Base-by-base conservation (phyloP, 768 basidiomycete species). In the Trametes villosa region DNA sequence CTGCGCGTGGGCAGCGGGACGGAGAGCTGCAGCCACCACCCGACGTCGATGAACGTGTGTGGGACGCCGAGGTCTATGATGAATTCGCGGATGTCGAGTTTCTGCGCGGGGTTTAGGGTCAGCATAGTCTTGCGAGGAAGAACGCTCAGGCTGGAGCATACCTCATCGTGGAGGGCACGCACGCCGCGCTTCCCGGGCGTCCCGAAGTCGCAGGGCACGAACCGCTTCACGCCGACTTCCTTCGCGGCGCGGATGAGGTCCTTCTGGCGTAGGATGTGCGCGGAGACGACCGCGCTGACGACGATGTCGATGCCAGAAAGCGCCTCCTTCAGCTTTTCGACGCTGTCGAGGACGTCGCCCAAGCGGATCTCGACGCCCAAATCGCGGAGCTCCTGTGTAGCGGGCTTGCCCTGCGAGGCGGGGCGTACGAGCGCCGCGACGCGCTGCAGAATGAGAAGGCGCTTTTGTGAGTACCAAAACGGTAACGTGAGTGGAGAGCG, bases 41-140 rank as follows among this genome's bases (percentile, higher is more conserved):
- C 73, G n/a, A 71, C 70, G 49, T 73, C 73, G 51, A 75, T 71
- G 60, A 72, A 69, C 12, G 74, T 74, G 53, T 75, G 69, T 1
- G 64, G 59, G 3, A 72, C 54, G 36, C 64, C 68, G 18, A 68
- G 57, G 8, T 63, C 64, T 12, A 64, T 41, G 55, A 74, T 52
- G 53, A 68, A 72, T 7, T 71, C 66, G 29, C 67, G 67, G 22
- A 74, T 68, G 18, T 57, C 65, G 4, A 68, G 63, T 70, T 74
- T 75, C 73, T 75, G 49, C n/a, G n/a, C n/a, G n/a, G n/a, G n/a
- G n/a, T n/a, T n/a, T n/a, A n/a, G n/a, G n/a, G n/a, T n/a, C n/a
- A n/a, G n/a, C n/a, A n/a, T n/a, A n/a, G n/a, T 4, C 4, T 12
- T 18, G 20, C 22, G 4, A 5, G 2, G 22, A 3, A n/a, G 17